Conservation (phyloP, 2,329 filamentous ascomycete genomes). For the Thielaviopsis ethacetica region DNA sequence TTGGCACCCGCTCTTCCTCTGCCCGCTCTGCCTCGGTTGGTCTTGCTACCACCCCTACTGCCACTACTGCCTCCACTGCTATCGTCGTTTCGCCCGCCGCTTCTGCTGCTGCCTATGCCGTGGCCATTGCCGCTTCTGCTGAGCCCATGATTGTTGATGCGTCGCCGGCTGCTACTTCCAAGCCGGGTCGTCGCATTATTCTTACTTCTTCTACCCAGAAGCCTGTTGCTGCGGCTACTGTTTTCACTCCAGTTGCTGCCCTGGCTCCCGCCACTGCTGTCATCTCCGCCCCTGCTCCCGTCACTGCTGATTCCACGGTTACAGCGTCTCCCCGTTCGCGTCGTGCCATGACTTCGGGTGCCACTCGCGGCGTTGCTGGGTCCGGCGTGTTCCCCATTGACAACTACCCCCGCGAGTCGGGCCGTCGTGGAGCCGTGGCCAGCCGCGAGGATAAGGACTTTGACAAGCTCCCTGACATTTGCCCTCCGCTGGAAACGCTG, state of each 20-base stretch:
- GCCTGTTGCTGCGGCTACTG: background rate
- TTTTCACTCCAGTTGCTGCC: background rate
- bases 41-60: background rate
- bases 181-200: background rate
- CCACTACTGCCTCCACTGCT: background rate
- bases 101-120: background rate
- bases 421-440: slow-evolving; percentile 29
- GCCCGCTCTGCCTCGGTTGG: background rate
- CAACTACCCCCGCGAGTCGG: slow-evolving; percentile 9
- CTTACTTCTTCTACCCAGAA: background rate
- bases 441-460: slow-evolving; percentile 77
- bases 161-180: background rate
- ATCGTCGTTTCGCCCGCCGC: background rate
- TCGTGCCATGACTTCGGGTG: slow-evolving; percentile 5
- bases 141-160: background rate
- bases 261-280: background rate
- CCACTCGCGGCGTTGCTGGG: slow-evolving; percentile 6
- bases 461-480: slow-evolving; percentile 52
- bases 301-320: background rate
- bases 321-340: background rate
- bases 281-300: background rate
- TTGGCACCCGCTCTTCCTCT: background rate
- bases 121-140: background rate
- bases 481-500: slow-evolving; percentile 50
- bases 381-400: slow-evolving; percentile 9